phyloP scores from a whole-genome alignment of 495 filamentous ascomycete genomes.

The Coniosporium apollinis region DNA sequence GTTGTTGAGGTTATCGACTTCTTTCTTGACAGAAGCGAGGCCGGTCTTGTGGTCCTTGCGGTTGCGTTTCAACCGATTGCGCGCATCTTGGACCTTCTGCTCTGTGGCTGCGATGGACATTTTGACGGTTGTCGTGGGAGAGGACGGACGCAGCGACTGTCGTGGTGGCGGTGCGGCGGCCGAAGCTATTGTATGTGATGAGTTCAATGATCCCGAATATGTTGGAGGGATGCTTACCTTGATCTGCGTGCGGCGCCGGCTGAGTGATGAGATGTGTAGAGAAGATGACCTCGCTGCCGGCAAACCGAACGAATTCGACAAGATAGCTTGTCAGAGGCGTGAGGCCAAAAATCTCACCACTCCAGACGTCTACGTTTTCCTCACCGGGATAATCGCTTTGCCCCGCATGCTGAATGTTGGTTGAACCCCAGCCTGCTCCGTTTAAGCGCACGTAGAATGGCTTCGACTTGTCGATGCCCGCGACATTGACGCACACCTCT shows the following conservation, averaged over 20 bases:
- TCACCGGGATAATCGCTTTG: conserved; percentile 33
- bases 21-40: conserved; percentile 53
- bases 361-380: conserved; percentile 43
- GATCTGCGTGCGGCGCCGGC: conserved; percentile 49
- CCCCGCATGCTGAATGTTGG: conserved; percentile 35
- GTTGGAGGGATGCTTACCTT: conserved; percentile 26
- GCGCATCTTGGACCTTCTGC: conserved; percentile 58
- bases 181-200: conserved; percentile 22
- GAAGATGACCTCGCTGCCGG: conserved; percentile 56
- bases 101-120: conserved; percentile 74
- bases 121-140: conserved; percentile 76
- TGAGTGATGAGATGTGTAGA: conserved; percentile 67
- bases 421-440: conserved; percentile 74
- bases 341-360: conserved; percentile 76
- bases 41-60: conserved; percentile 67
- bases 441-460: conserved; percentile 85
- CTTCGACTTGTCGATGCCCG: conserved; percentile 40
- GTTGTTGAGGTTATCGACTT: conserved; percentile 57
- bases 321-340: conserved; percentile 73
- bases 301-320: conserved; percentile 65
- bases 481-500: conserved; percentile 6
- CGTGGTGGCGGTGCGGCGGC: conserved; percentile 40
- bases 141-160: conserved; percentile 47
- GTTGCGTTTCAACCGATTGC: conserved; percentile 51
- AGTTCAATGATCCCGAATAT: conserved; percentile 1